Base-by-base conservation (phyloP, 73 alveolate genomes). In the Uronychia setigera region DNA sequence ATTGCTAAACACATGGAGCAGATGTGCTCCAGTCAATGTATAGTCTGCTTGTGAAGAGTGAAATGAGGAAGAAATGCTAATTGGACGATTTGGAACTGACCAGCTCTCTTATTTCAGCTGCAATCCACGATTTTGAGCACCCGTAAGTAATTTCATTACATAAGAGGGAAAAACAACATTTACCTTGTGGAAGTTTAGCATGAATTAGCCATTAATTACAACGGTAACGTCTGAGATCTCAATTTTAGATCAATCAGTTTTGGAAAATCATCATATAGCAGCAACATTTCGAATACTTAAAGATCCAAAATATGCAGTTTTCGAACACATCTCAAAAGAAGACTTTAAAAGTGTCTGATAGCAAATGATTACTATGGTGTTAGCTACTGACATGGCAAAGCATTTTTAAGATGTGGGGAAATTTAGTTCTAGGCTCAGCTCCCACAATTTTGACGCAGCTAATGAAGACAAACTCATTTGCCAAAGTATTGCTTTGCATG, bases 231-330 rank as follows among this genome's bases (percentile, higher is more conserved):
- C n/a, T n/a, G n/a, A n/a, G n/a, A n/a, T n/a, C n/a, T n/a, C n/a
- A n/a, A n/a, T n/a, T n/a, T n/a, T n/a, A n/a, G 78, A 96, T 93
- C 60, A 83, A 80, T 76, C 82, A 90, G 93, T 93, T 28, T 85
- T 93, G 25, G 97, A 93, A 78, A 94, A 90, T 84, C 94, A 93
- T 88, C 98, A 96, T 81, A 76, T 96, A 9, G 95, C 99, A 1
- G 78, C 97, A 32, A 59, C 98, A 34, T 95, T 92, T 83, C 85
- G 76, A 77, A 31, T 86, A 28, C 75, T 91, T 59, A 81, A 84
- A 33, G 77, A 80, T 59, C 90, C 84, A 26, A 89, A 96, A 76
- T 74, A 19, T 31, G 87, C 94, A 78, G 26, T 90, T 96, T 33
- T 90, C 94, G 57, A 80, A 81, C 78, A 86, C 83, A 77, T 83